Percentiles rank a stretch among this genome's conserved stretches.
These are phyloP conservation scores for Fusarium pseudograminearum DNA, from an alignment of 2,329 filamentous ascomycete genomes.

Conservation along the genomic window DNA sequence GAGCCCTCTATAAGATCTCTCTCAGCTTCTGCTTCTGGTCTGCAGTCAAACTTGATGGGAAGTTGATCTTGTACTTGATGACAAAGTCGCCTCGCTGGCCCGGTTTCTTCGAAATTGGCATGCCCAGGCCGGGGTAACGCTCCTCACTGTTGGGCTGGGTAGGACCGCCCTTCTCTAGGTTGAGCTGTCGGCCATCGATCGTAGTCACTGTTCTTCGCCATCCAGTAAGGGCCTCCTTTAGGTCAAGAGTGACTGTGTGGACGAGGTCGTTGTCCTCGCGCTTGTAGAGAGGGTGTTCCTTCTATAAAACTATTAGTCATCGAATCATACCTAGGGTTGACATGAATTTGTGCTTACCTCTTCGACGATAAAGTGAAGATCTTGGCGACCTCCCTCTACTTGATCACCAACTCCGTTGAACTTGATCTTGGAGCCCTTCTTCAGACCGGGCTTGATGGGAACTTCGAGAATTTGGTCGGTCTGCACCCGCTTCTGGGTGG, in stretches of 20 bases:
- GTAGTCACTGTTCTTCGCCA: slow-evolving; percentile 94
- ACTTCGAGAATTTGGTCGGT: slow-evolving; percentile 94
- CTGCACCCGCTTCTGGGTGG: slow-evolving; percentile 80
- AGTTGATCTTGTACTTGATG: slow-evolving; percentile 91
- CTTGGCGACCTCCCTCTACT: slow-evolving; percentile 94
- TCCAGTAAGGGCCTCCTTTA: slow-evolving; percentile 95
- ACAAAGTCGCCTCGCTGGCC: slow-evolving; percentile 87
- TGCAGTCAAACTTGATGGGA: slow-evolving; percentile 80
- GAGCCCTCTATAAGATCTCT: slow-evolving; percentile 73
- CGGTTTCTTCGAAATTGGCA: slow-evolving; percentile 94
- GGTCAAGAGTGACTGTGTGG: slow-evolving; percentile 80
- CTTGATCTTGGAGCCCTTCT: slow-evolving; percentile 98
- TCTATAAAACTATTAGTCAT: slow-evolving; percentile 69
- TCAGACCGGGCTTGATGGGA: slow-evolving; percentile 93
- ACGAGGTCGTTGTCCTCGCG: slow-evolving; percentile 91
- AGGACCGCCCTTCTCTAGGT: slow-evolving; percentile 82
- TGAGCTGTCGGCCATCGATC: slow-evolving; percentile 90
- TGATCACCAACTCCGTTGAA: slow-evolving; percentile 98
- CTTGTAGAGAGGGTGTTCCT: slow-evolving; percentile 85
- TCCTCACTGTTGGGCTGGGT: slow-evolving; percentile 88
- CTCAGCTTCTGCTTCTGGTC: slow-evolving; percentile 84
- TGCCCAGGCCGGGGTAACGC: slow-evolving; percentile 85
- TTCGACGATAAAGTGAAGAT: slow-evolving; percentile 93
- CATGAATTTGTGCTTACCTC: slow-evolving; percentile 72
- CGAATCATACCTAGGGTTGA: neutral